These are phyloP conservation scores for Sclerotinia sclerotiorum DNA, from an alignment of 2,329 filamentous ascomycete genomes.

Conservation along the genomic window DNA sequence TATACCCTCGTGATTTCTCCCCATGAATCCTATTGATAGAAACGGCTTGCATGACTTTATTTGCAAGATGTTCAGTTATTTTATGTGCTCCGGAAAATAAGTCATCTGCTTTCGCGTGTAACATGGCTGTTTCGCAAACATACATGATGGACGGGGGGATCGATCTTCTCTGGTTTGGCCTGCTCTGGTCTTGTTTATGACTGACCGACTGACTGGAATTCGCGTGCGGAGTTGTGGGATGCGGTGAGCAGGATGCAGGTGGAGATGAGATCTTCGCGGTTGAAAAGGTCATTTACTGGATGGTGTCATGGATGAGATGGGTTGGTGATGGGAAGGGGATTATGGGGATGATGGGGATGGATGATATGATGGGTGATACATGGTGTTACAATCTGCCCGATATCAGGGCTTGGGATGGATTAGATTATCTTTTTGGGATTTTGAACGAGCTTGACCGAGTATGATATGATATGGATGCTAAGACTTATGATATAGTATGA, in stretches of 20 bases:
- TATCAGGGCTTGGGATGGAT: neutral
- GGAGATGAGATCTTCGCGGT: neutral
- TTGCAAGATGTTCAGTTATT: too few relatives aligned
- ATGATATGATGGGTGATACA: neutral
- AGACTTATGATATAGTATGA: too few relatives aligned
- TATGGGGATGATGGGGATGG: too few relatives aligned
- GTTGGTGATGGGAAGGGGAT: too few relatives aligned
- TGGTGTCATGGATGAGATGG: too few relatives aligned
- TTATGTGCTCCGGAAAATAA: neutral
- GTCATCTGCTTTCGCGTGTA: constrained; percentile 5
- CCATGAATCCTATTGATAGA: too few relatives aligned
- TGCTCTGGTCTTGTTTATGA: too few relatives aligned
- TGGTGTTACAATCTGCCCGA: neutral
- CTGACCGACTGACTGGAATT: too few relatives aligned
- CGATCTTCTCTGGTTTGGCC: neutral
- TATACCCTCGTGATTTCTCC: too few relatives aligned
- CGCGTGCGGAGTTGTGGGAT: neutral
- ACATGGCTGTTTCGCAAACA: neutral
- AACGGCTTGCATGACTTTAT: too few relatives aligned
- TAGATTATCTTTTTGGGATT: neutral
- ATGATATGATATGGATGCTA: too few relatives aligned
- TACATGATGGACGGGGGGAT: too few relatives aligned
- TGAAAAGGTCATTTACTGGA: neutral
- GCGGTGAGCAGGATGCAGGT: neutral
- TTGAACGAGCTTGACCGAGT: neutral